Evolutionary conservation across 768 basidiomycete genomes (phyloP).

Genomic region (Suillus paluster): DNA sequence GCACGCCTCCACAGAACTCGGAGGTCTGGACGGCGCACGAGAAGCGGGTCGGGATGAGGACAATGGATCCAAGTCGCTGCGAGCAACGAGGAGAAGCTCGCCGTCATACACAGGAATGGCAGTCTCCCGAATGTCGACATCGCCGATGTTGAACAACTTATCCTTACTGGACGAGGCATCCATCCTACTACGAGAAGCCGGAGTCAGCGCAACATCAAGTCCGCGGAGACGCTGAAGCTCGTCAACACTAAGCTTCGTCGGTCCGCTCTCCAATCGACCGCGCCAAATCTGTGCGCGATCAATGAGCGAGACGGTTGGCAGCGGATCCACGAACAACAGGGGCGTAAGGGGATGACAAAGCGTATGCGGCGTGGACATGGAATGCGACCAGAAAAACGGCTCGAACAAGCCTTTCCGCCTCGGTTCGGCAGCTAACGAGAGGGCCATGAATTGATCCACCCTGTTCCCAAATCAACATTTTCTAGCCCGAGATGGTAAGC

Average conservation of each 20-base stretch:
- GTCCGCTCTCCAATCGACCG: constrained; percentile 69
- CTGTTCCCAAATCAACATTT: constrained; percentile 36
- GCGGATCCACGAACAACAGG: constrained; percentile 74
- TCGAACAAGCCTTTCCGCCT: constrained; percentile 76
- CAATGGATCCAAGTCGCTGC: constrained; percentile 49
- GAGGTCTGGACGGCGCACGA: constrained; percentile 68
- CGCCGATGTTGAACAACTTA: constrained; percentile 41
- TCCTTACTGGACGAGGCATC: constrained; percentile 27
- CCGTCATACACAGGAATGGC: constrained; percentile 76
- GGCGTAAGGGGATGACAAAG: constrained; percentile 59
- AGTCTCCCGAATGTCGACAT: constrained; percentile 61
- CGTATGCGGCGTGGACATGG: constrained; percentile 38
- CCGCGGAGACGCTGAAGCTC: constrained; percentile 64
- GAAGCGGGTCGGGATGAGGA: constrained; percentile 61
- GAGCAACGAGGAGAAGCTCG: constrained; percentile 73
- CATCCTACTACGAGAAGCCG: constrained; percentile 17
- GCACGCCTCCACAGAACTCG: constrained; percentile 59
- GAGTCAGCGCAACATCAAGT: constrained; percentile 50
- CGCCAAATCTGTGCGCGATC: constrained; percentile 69
- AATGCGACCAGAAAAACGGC: constrained; percentile 72
- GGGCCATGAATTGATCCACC: constrained; percentile 77
- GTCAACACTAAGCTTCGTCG: constrained; percentile 48
- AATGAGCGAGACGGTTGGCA: constrained; percentile 69
- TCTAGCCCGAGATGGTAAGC: background rate
- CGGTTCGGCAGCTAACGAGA: constrained; percentile 77